Conservation (phyloP, 495 filamentous ascomycete species). For the Aspergillus kassunensis region DNA sequence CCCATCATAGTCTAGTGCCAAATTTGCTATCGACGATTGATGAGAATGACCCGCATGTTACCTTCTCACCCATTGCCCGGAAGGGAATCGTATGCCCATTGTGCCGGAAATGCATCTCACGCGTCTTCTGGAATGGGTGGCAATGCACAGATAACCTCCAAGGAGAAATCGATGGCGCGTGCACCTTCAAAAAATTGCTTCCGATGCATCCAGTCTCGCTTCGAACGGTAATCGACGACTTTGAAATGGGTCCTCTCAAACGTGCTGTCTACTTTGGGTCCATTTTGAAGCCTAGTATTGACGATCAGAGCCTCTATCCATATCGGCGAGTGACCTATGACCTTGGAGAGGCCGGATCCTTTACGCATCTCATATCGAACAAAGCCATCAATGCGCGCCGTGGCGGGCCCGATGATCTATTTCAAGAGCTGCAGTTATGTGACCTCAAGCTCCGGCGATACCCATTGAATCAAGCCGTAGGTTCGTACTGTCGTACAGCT, state of each 20-base stretch:
- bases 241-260: conserved; percentile 25
- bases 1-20: conserved; percentile 33
- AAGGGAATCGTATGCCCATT: conserved; percentile 68
- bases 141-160: conserved; percentile 40
- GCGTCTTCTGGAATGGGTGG: conserved; percentile 63
- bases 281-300: conserved; percentile 16
- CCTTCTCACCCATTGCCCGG: conserved; percentile 39
- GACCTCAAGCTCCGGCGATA: conserved; percentile 60
- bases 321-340: conserved; percentile 30
- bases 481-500: conserved; percentile 24
- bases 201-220: conserved; percentile 35
- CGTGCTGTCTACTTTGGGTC: conserved; percentile 18
- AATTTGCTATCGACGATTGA: conserved; percentile 34
- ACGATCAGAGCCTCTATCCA: conserved; percentile 17
- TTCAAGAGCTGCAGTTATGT: conserved; percentile 51
- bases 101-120: conserved; percentile 62
- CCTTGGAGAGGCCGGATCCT: conserved; percentile 47
- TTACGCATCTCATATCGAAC: conserved; percentile 61
- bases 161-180: conserved; percentile 32
- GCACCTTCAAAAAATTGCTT: conserved; percentile 40
- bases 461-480: conserved; percentile 34
- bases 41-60: conserved; percentile 23
- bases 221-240: conserved; percentile 29
- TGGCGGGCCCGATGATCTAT: conserved; percentile 62
- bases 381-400: conserved; percentile 39